Evolutionary conservation across 2,329 filamentous ascomycete species (phyloP).

Genomic region (Colletotrichum cuscutae): DNA sequence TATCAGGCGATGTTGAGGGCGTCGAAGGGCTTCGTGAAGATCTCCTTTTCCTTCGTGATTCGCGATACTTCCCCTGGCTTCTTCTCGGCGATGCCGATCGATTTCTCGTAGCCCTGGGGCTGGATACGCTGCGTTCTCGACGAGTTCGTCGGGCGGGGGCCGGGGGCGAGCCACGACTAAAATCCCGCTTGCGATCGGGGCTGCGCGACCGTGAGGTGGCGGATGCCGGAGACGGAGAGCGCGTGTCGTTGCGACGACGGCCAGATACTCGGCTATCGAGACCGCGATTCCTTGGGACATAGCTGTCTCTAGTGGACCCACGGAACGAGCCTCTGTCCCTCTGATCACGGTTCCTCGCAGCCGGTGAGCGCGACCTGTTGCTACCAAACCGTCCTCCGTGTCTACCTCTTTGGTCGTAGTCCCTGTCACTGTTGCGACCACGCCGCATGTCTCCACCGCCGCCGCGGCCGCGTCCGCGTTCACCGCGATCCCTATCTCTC

Average conservation of each 20-base stretch:
- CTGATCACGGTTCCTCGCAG: slow-evolving; percentile 53
- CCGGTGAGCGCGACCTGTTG: slow-evolving; percentile 60
- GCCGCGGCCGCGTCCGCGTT: slow-evolving; percentile 61
- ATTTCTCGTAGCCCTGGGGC: slow-evolving; percentile 48
- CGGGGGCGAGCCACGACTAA: slow-evolving; percentile 45
- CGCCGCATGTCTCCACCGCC: slow-evolving; percentile 60
- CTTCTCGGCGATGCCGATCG: slow-evolving; percentile 51
- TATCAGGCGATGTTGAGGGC: slow-evolving; percentile 49
- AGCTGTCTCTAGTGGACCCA: slow-evolving; percentile 57
- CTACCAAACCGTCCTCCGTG: slow-evolving; percentile 57
- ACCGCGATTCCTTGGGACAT: slow-evolving; percentile 61
- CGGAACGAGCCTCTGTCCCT: slow-evolving; percentile 54
- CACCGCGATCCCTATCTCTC: slow-evolving; percentile 71
- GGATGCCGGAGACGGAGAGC: slow-evolving; percentile 47
- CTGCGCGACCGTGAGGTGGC: slow-evolving; percentile 45
- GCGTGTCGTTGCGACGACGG: slow-evolving; percentile 49
- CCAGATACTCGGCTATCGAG: slow-evolving; percentile 51
- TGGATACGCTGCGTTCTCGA: slow-evolving; percentile 42
- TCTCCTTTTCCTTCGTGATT: slow-evolving; percentile 36
- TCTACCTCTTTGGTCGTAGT: slow-evolving; percentile 54
- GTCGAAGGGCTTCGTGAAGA: slow-evolving; percentile 40
- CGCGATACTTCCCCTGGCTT: slow-evolving; percentile 39
- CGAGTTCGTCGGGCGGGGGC: slow-evolving; percentile 48
- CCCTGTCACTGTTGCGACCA: slow-evolving; percentile 63
- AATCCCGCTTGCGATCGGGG: slow-evolving; percentile 42